These are phyloP conservation scores for Boletus fagicola DNA, from an alignment of 768 basidiomycete genomes.

Conservation along the genomic window DNA sequence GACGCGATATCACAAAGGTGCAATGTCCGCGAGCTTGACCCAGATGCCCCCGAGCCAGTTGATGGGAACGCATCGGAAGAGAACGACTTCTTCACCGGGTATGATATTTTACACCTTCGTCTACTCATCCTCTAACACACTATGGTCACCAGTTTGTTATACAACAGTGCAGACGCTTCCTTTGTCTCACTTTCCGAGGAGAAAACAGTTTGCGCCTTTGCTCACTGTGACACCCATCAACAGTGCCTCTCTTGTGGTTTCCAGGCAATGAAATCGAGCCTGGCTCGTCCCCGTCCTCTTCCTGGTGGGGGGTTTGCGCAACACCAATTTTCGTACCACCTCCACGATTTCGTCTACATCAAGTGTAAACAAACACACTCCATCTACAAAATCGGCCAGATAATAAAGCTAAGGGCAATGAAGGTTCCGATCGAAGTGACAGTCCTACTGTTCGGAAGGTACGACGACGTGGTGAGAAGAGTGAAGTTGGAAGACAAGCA, in stretches of 20 bases:
- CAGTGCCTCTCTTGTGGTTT: conserved; percentile 54
- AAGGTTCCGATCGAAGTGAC: conserved; percentile 28
- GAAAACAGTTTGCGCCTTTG: conserved; percentile 30
- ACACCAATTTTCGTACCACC: conserved; percentile 50
- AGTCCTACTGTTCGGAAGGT: conserved; percentile 47
- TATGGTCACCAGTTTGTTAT: conserved; percentile 41
- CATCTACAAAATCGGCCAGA: conserved; percentile 54
- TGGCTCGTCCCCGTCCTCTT: conserved; percentile 26
- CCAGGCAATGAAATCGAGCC: conserved; percentile 26
- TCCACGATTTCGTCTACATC: conserved; percentile 61
- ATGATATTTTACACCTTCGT: conserved; percentile 13
- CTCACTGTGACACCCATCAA: conserved; percentile 31
- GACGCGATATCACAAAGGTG: conserved; percentile 60
- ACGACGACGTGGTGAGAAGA: conserved; percentile 38
- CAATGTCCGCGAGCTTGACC: conserved; percentile 43
- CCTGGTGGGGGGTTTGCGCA: conserved; percentile 38
- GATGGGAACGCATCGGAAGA: conserved; percentile 41
- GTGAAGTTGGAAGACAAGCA: conserved; percentile 15
- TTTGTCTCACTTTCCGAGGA: conserved; percentile 46
- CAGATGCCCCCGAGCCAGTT: conserved; percentile 44
- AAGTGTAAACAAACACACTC: conserved; percentile 31
- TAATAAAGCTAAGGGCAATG: conserved; percentile 39
- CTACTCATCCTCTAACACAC: conserved; percentile 5
- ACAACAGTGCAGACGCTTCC: conserved; percentile 45
- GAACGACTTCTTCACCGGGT: conserved; percentile 61